These are phyloP conservation scores for Backusella psychrophila DNA, from an alignment of 192 early-diverging fungal species.

Conservation along the genomic window DNA sequence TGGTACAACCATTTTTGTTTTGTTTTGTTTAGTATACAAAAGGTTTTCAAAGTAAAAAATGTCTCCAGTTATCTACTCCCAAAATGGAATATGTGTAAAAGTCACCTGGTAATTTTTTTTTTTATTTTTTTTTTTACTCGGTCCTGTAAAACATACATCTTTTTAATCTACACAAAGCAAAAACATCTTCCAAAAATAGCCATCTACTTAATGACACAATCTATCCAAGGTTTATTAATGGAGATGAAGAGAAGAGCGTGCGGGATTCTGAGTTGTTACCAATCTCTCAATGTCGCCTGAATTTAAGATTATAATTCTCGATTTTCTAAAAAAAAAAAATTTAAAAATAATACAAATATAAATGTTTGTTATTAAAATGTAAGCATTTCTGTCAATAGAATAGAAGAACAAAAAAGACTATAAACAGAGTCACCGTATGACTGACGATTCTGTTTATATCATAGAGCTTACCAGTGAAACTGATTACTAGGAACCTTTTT, in stretches of 20 bases:
- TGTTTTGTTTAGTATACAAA: neutral
- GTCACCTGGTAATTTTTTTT: neutral
- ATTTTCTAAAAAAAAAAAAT: neutral
- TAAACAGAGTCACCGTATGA: neutral
- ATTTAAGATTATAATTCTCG: neutral
- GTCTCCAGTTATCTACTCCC: neutral
- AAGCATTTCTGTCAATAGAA: neutral
- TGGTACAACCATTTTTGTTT: neutral
- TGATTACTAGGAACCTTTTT: neutral
- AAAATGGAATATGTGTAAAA: neutral
- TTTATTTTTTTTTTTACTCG: neutral
- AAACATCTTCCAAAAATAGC: neutral
- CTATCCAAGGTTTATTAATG: neutral
- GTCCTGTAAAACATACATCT: neutral
- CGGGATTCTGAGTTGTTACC: neutral
- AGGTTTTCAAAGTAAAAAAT: neutral
- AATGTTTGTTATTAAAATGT: no score
- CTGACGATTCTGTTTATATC: neutral
- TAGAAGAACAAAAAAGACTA: neutral
- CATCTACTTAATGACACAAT: neutral
- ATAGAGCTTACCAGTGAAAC: neutral
- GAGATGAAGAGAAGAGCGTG: neutral
- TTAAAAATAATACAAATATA: neutral
- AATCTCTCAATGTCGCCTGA: neutral
- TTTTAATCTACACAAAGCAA: neutral